Base-by-base conservation (phyloP, 257 asterid species). In the Solanum verrucosum region DNA sequence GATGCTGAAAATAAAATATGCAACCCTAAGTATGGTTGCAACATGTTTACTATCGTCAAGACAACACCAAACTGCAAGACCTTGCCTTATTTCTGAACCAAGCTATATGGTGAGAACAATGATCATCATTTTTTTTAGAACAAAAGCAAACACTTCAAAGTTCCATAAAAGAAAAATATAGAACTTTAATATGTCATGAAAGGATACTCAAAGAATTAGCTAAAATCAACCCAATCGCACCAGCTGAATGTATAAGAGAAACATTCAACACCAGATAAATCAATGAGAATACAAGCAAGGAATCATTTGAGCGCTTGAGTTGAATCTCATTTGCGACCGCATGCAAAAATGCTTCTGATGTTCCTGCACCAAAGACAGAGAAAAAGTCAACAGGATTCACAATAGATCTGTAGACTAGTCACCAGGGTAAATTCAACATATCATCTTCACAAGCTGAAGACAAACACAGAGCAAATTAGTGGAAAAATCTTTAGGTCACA, bases 201-300 rank as follows among this genome's bases (percentile, higher is more conserved):
- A 96, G 99, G 99, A 96, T 97, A 97, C 99, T 97, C 98, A 95
- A 90, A 84, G 96, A 93, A 92, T 97, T 97, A 18, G 99, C 99
- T 74, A 94, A 56, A 90, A 96, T 96, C 87, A 97, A 90, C 86
- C 99, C 99, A 71, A 95, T 90, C 83, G 98, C 98, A 18, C 99
- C 99, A 42, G 98, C 96, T 91, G 96, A 91, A 89, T 91, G 91
- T 91, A 97, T 95, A 67, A 97, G 95, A 70, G 71, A 90, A 91
- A 96, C 93, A 89, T 97, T 97, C 88, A 94, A 82, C 87, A 92
- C 91, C 65, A 97, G 68, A 91, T 95, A 97, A 88, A 94, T 91
- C 88, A 94, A 27, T 42, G 99, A 96, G 93, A 97, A 97, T 84
- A 92, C 89, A 86, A 96, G 92, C 87, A 94, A 90, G 77, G 93